A percentile compares a stretch with the other conserved stretches of the same genome.
These are phyloP conservation scores for Prunus mongolica DNA, from an alignment of 306 rosid species.

Conservation along the genomic window DNA sequence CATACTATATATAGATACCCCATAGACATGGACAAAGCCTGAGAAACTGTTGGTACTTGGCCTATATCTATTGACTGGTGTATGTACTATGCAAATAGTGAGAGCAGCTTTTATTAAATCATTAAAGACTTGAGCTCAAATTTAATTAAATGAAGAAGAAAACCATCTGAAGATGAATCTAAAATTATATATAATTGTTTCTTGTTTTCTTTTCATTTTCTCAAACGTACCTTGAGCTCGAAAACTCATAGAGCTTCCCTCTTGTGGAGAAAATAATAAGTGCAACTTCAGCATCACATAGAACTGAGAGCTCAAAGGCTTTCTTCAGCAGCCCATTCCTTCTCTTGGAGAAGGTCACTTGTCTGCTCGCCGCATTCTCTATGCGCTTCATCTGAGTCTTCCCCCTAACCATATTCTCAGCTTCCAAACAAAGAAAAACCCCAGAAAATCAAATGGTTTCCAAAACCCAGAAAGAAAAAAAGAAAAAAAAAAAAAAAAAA, in stretches of 20 bases:
- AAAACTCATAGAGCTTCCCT: constrained; percentile 88
- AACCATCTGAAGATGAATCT: background rate
- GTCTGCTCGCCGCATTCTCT: constrained; percentile 81
- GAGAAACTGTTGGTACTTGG: background rate
- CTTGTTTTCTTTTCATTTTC: background rate
- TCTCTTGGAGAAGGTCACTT: constrained; percentile 86
- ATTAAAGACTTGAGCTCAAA: background rate
- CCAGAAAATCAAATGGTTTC: constrained; percentile 1
- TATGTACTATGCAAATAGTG: background rate
- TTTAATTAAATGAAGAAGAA: background rate
- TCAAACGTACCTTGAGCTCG: constrained; percentile 60
- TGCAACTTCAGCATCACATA: constrained; percentile 96
- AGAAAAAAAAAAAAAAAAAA: background rate
- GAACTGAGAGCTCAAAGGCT: constrained; percentile 87
- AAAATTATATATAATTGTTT: background rate
- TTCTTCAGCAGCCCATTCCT: constrained; percentile 87
- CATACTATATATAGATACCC: background rate
- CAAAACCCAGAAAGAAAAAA: background rate
- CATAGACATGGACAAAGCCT: background rate
- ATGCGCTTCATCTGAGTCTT: constrained; percentile 93
- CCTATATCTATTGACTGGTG: background rate
- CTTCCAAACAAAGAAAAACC: constrained; percentile 6
- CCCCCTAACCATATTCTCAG: constrained; percentile 70
- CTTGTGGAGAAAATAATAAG: constrained; percentile 77
- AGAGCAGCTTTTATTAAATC: background rate